These are phyloP conservation scores for Ceratocystis cacaofunesta DNA, from an alignment of 2,329 filamentous ascomycete species.

Conservation along the genomic window DNA sequence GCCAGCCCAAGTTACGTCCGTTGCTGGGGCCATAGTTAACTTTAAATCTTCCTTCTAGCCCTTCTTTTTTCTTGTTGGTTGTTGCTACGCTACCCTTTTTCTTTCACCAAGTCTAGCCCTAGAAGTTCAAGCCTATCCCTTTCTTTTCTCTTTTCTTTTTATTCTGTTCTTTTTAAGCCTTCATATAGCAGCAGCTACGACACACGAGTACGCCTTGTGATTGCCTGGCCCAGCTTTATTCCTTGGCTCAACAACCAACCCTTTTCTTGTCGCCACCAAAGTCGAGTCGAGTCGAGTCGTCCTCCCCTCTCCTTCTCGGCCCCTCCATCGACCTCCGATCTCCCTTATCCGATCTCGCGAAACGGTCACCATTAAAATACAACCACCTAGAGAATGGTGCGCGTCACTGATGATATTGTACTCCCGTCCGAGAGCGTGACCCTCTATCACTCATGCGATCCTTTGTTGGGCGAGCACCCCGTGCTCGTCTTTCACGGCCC, in stretches of 20 bases:
- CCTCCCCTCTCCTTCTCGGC: not conserved
- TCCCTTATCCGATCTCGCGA: slow-evolving; percentile 1
- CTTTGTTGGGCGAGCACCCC: slow-evolving; percentile 63
- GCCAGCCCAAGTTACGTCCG: not conserved
- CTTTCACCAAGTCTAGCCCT: not conserved
- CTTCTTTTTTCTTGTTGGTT: not conserved
- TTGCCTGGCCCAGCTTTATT: not conserved
- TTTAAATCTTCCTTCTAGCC: not conserved
- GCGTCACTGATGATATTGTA: slow-evolving; percentile 61
- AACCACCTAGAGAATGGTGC: slow-evolving; percentile 52
- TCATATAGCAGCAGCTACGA: not conserved
- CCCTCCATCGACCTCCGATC: not conserved
- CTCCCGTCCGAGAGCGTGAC: slow-evolving; percentile 68
- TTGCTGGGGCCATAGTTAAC: slow-evolving; percentile 3
- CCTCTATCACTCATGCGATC: slow-evolving; percentile 81
- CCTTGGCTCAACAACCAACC: not conserved
- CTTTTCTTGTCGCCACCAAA: not conserved
- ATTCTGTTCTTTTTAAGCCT: not conserved
- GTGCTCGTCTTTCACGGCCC: slow-evolving; percentile 85
- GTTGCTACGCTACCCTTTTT: not conserved
- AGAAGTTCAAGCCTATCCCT: not conserved
- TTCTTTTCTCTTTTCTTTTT: not conserved
- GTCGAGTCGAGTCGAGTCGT: not conserved
- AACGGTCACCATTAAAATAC: not conserved
- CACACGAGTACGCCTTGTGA: not conserved